Percentiles rank a stretch among this genome's conserved stretches.
These are phyloP conservation scores for Alternaria sp. DNA, from an alignment of 2,329 filamentous ascomycete species.

Conservation along the genomic window DNA sequence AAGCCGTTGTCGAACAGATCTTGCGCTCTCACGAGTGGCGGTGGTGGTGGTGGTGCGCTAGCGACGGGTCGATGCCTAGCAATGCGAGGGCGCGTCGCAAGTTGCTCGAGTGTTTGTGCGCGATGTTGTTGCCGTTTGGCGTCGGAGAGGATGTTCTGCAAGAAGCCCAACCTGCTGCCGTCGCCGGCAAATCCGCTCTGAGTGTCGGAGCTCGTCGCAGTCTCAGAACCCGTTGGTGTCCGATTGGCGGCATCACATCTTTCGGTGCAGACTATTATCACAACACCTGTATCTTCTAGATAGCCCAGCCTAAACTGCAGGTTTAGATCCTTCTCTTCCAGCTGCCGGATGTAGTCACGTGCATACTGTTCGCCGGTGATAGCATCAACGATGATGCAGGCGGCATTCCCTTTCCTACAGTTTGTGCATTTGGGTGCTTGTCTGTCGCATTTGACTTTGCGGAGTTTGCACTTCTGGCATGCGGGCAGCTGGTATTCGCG, in stretches of 20 bases:
- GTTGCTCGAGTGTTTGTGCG: slow-evolving; percentile 14
- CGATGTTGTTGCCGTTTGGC: slow-evolving; percentile 21
- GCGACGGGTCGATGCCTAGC: not conserved
- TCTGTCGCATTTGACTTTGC: slow-evolving; percentile 22
- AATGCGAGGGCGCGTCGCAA: slow-evolving; percentile 16
- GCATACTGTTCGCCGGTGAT: slow-evolving; percentile 18
- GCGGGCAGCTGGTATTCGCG: slow-evolving; percentile 9
- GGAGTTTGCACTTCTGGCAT: slow-evolving; percentile 21
- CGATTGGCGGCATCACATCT: not conserved
- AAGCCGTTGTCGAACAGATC: not conserved
- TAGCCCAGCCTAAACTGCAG: slow-evolving; percentile 4
- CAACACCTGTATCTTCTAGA: not conserved
- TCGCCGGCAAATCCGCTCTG: slow-evolving; percentile 21
- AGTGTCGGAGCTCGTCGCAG: slow-evolving; percentile 6
- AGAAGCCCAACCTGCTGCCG: slow-evolving; percentile 22
- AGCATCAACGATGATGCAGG: slow-evolving; percentile 21
- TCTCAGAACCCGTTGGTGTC: not conserved
- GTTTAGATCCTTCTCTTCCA: slow-evolving; percentile 14
- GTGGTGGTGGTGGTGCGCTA: not conserved
- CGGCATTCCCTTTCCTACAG: slow-evolving; percentile 16
- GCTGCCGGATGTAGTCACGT: slow-evolving; percentile 16
- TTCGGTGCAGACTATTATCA: not conserved
- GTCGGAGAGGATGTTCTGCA: slow-evolving; percentile 20
- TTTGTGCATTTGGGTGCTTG: slow-evolving; percentile 19
- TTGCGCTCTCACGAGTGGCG: not conserved